These are phyloP conservation scores for Aspergillus ruber DNA, from an alignment of 2,329 filamentous ascomycete species.

Conservation along the genomic window DNA sequence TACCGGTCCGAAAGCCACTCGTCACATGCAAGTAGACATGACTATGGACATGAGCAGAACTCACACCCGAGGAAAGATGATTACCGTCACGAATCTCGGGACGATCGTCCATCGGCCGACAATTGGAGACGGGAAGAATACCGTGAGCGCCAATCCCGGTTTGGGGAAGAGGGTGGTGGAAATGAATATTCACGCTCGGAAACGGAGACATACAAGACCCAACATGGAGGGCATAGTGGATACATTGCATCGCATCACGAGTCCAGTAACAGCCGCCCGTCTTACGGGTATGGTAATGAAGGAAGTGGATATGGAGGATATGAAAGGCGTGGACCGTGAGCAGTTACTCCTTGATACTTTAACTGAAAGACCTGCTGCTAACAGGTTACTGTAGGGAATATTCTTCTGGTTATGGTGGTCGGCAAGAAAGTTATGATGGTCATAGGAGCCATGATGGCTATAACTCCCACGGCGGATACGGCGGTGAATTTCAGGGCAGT, in stretches of 20 bases:
- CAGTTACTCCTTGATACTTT: not conserved
- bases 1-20: not conserved
- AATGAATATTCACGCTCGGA: not conserved
- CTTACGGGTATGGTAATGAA: not conserved
- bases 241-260: not conserved
- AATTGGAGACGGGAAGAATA: not conserved
- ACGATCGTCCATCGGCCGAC: not conserved
- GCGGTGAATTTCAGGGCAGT: constrained; percentile 10
- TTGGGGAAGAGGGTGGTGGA: not conserved
- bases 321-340: not conserved
- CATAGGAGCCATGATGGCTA: constrained; percentile 7
- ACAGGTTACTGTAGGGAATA: constrained; percentile 12
- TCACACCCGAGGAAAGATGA: not conserved
- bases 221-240: not conserved
- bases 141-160: not conserved
- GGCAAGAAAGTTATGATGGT: constrained; percentile 11
- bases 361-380: not conserved
- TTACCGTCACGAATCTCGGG: not conserved
- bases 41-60: not conserved
- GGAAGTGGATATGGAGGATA: not conserved
- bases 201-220: not conserved
- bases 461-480: constrained; percentile 11
- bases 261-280: not conserved
- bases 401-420: constrained; percentile 13
- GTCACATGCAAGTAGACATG: not conserved